Conservation (phyloP, 176 grass and related monocot species). For the Otatea glauca region DNA sequence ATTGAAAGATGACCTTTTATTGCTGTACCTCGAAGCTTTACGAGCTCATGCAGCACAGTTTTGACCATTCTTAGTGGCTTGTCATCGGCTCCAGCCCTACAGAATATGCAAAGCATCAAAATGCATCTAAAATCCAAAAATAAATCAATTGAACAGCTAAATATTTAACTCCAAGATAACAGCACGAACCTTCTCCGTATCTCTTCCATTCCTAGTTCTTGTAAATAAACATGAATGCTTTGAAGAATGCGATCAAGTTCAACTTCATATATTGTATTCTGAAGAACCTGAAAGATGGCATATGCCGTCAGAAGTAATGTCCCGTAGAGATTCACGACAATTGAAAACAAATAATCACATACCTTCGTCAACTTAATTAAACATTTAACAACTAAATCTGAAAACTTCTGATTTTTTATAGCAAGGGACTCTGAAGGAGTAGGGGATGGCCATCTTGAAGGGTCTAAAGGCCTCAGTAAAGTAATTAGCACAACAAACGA, state of each 20-base stretch:
- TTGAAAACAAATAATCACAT: constrained; percentile 20
- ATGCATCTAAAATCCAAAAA: constrained; percentile 25
- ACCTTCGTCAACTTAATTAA: constrained; percentile 99
- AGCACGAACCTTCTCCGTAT: constrained; percentile 80
- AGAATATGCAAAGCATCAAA: constrained; percentile 40
- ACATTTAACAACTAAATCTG: constrained; percentile 98
- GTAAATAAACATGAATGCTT: constrained; percentile 96
- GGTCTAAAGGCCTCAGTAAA: constrained; percentile 86
- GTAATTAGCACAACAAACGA: constrained; percentile 94
- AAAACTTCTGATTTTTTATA: constrained; percentile 96
- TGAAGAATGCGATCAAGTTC: constrained; percentile 98
- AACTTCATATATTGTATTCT: constrained; percentile 93
- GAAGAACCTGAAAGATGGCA: constrained; percentile 75
- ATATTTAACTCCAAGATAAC: constrained; percentile 15
- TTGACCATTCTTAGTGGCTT: constrained; percentile 99
- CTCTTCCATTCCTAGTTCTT: constrained; percentile 99
- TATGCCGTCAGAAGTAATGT: constrained; percentile 21
- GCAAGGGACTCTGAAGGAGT: constrained; percentile 62
- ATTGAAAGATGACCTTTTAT: constrained; percentile 99
- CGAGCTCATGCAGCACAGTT: constrained; percentile 98
- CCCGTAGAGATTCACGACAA: neutral
- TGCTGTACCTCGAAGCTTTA: constrained; percentile 94
- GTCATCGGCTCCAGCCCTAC: constrained; percentile 96
- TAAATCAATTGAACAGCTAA: constrained; percentile 25
- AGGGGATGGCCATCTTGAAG: constrained; percentile 86